phyloP scores from a whole-genome alignment of 768 basidiomycete genomes.

The Trametes meyenii region DNA sequence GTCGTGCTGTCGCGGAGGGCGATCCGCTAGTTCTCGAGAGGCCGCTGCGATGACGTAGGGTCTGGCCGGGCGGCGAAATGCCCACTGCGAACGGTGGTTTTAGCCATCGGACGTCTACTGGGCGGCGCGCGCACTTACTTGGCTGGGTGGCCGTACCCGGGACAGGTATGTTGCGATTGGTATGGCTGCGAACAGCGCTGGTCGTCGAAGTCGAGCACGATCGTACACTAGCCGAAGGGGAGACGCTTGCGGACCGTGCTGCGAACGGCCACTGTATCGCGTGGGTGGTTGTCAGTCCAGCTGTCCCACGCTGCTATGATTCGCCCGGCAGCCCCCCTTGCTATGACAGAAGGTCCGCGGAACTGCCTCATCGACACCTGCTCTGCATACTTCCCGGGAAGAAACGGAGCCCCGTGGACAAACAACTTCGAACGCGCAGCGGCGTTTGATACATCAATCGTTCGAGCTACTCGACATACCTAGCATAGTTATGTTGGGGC shows the following conservation, averaged over 20 bases:
- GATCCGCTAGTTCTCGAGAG: conserved; percentile 8
- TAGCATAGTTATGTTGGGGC: neutral
- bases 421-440: neutral
- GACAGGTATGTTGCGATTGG: neutral
- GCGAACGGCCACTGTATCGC: conserved; percentile 2
- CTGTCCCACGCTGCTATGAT: conserved; percentile 4
- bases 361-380: neutral
- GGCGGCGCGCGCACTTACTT: neutral
- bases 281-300: neutral
- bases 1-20: conserved; percentile 4
- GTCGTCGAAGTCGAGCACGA: neutral
- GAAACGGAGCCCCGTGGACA: conserved; percentile 4
- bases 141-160: neutral
- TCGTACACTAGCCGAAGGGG: neutral
- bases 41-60: conserved; percentile 9
- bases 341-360: conserved; percentile 5
- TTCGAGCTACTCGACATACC: neutral
- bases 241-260: neutral
- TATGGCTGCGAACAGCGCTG: neutral
- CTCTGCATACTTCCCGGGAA: neutral
- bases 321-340: neutral
- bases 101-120: neutral
- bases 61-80: neutral
- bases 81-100: neutral
- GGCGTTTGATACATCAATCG: neutral